Base-by-base conservation (phyloP, 2,329 filamentous ascomycete genomes). In the Cladosporium sp. region DNA sequence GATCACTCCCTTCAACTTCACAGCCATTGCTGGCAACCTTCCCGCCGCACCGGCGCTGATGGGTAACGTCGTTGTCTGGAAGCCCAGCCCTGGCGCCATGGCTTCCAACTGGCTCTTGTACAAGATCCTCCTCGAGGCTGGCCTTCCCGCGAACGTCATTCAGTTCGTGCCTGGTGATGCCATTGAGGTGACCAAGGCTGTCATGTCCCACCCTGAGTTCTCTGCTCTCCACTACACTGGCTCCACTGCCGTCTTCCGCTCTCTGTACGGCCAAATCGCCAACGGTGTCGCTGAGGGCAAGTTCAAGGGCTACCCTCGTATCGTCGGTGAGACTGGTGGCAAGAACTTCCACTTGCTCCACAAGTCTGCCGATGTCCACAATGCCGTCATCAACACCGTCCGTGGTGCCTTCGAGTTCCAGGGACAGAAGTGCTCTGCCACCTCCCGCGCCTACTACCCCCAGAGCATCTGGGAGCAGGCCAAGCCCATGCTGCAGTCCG, bases 51-150 rank as follows among this genome's bases (percentile, higher is more conserved):
- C 93, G 18, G 92, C 92, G 0, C 82, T 97, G 65, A 88, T 97
- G 83, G 93, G 93, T 67, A 97, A 97, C 78, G 93, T 97, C 1
- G 92, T 96, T 4, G 82, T 97, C 55, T 97, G 93, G 93, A 97
- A 97, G 84, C 93, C 93, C 24, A 95, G 92, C 24, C 92, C 93
- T 72, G 90, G 84, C 14, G 91, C 92, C 52, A 90, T 96, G 67
- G 89, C 90, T 28, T 92, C 91, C 70, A 96, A 92, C 83, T 95
- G 90, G 87, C 83, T 97, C 66, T 83, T 96, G 57, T 92, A 96
- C 83, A 86, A 93, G 78, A 95, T 97, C 77, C 85, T 97, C n/a
- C 83, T 94, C 28, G 93, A 97, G 81, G 92, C 93, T 28, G 93
- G 93, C 57, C 87, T 97, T 63, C 93, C 93, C 52, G 87, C 88